Conservation (phyloP, 495 filamentous ascomycete genomes). For the Penicillium simplicissimum region DNA sequence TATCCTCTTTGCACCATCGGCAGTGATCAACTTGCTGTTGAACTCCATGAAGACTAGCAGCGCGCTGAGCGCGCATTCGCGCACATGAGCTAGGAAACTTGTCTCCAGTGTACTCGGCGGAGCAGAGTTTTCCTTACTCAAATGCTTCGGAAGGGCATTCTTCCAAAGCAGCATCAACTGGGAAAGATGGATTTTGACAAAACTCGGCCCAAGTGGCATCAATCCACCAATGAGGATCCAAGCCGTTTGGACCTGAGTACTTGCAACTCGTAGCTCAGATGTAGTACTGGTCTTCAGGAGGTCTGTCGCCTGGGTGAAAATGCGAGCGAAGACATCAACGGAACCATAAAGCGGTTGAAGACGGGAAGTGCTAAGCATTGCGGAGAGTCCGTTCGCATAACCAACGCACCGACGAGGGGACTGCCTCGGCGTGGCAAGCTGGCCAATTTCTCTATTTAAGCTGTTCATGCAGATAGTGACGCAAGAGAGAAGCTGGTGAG, state of each 20-base stretch:
- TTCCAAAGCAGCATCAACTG: constrained; percentile 97
- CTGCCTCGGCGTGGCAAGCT: constrained; percentile 73
- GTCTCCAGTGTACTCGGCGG: constrained; percentile 82
- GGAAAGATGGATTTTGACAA: constrained; percentile 97
- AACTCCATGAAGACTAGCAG: constrained; percentile 91
- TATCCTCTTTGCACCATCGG: constrained; percentile 92
- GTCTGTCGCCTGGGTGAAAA: constrained; percentile 86
- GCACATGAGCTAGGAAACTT: constrained; percentile 89
- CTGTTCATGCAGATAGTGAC: constrained; percentile 97
- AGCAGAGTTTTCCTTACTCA: constrained; percentile 83
- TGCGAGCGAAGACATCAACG: constrained; percentile 89
- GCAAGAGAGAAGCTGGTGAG: constrained; percentile 86
- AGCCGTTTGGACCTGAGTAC: constrained; percentile 94
- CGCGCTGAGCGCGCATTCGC: constrained; percentile 91
- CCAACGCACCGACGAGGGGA: constrained; percentile 84
- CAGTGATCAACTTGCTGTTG: constrained; percentile 87
- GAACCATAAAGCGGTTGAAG: constrained; percentile 90
- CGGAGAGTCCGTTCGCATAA: constrained; percentile 90
- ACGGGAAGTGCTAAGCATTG: constrained; percentile 85
- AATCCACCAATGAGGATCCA: constrained; percentile 97
- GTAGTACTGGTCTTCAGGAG: constrained; percentile 91
- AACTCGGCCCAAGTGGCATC: constrained; percentile 96
- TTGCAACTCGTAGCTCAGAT: constrained; percentile 86
- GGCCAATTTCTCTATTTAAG: constrained; percentile 78
- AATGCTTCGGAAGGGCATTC: constrained; percentile 91